Evolutionary conservation across 495 filamentous ascomycete species (phyloP).

Genomic region (Penicillium nucicola): DNA sequence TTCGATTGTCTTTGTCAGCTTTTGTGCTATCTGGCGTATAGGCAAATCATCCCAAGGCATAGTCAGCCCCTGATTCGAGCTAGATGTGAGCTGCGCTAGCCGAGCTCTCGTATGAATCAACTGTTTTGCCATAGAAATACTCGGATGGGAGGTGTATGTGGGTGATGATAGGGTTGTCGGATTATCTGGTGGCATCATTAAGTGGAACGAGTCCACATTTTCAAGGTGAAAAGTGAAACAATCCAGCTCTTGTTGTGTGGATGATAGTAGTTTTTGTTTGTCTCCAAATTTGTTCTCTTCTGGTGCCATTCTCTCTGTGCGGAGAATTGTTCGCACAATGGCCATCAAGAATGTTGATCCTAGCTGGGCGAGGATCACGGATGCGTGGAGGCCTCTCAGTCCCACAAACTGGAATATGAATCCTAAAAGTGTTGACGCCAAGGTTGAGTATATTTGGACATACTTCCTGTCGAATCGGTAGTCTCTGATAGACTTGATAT

Average conservation of each 20-base stretch:
- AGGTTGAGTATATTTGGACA: slow-evolving; percentile 13
- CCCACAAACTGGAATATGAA: slow-evolving; percentile 52
- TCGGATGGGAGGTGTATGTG: slow-evolving; percentile 1
- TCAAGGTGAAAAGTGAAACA: slow-evolving; percentile 40
- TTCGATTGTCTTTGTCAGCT: slow-evolving; percentile 27
- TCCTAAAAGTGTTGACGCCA: slow-evolving; percentile 37
- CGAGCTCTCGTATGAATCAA: slow-evolving; percentile 27
- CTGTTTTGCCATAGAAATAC: background rate
- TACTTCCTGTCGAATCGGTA: slow-evolving; percentile 3
- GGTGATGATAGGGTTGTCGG: slow-evolving; percentile 2
- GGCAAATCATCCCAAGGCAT: slow-evolving; percentile 34
- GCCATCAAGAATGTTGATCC: slow-evolving; percentile 47
- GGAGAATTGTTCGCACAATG: slow-evolving; percentile 41
- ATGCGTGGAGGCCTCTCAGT: slow-evolving; percentile 46
- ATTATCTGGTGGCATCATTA: slow-evolving; percentile 4
- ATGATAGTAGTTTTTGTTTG: slow-evolving; percentile 20
- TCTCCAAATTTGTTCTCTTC: slow-evolving; percentile 27
- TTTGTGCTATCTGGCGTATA: slow-evolving; percentile 24
- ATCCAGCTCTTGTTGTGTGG: slow-evolving; percentile 43
- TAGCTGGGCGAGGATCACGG: slow-evolving; percentile 44
- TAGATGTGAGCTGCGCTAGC: slow-evolving; percentile 27
- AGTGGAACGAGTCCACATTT: slow-evolving; percentile 22
- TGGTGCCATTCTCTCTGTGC: slow-evolving; percentile 37
- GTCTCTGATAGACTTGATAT: slow-evolving; percentile 34
- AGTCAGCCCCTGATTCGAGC: background rate